Percentiles rank a stretch among this genome's conserved stretches.
Conservation (phyloP, 768 basidiomycete species). For the Daedalea quercina region DNA sequence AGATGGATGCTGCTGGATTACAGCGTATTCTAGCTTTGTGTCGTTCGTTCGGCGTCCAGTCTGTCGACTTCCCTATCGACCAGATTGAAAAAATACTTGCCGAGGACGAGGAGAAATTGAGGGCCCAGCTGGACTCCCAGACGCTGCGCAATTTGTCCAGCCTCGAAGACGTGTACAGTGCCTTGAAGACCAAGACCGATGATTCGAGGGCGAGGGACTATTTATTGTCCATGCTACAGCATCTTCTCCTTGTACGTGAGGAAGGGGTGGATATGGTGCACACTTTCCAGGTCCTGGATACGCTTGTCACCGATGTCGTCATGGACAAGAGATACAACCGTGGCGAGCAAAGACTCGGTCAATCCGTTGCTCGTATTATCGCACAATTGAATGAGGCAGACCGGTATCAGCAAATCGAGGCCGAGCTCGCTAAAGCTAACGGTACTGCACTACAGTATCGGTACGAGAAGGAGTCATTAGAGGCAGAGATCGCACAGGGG, state of each 20-base stretch:
- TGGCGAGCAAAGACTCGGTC: conserved; percentile 79
- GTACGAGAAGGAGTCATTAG: conserved; percentile 76
- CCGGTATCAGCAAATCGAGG: conserved; percentile 67
- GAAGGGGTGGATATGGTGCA: conserved; percentile 80
- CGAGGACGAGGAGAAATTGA: conserved; percentile 67
- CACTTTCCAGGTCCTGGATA: conserved; percentile 89
- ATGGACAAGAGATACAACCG: conserved; percentile 86
- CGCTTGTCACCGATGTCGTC: conserved; percentile 84
- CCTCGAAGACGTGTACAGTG: conserved; percentile 83
- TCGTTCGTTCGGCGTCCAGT: conserved; percentile 52
- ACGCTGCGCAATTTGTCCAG: conserved; percentile 72
- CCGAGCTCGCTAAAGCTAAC: conserved; percentile 68
- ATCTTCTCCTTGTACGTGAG: conserved; percentile 84
- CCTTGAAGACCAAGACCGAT: conserved; percentile 69
- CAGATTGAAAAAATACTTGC: conserved; percentile 55
- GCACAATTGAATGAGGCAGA: conserved; percentile 89
- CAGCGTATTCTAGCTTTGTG: conserved; percentile 66
- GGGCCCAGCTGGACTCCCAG: conserved; percentile 69
- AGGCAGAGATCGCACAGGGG: conserved; percentile 76
- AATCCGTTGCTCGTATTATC: conserved; percentile 84
- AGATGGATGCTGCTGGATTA: conserved; percentile 87
- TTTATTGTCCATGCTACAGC: conserved; percentile 91
- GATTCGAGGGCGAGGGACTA: conserved; percentile 76
- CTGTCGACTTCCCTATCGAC: conserved; percentile 61
- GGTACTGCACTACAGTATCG: conserved; percentile 57